Evolutionary conservation across 805 yeast species (phyloP).

Genomic region (Wickerhamomyces sydowiorum): DNA sequence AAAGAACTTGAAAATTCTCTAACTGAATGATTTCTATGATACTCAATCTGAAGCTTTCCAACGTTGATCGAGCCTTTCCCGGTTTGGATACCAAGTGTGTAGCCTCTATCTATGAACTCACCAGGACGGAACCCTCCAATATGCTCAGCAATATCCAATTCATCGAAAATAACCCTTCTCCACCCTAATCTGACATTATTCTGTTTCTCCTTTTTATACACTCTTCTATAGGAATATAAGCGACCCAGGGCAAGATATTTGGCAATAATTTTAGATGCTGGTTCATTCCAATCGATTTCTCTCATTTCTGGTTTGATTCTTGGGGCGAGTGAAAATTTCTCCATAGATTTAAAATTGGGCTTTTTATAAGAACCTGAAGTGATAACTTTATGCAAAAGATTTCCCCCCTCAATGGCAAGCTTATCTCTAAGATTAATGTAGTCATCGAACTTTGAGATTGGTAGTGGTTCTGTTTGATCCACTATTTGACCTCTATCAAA

Average conservation of each 20-base stretch:
- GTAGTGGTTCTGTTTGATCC: conserved; percentile 43
- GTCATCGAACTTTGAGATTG: conserved; percentile 39
- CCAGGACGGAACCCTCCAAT: too few species aligned
- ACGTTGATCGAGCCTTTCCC: conserved; percentile 35
- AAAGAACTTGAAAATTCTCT: conserved; percentile 36
- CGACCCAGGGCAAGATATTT: conserved; percentile 51
- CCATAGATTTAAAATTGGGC: conserved; percentile 17
- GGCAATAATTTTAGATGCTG: conserved; percentile 35
- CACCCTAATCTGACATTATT: conserved; percentile 23
- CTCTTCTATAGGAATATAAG: conserved; percentile 39
- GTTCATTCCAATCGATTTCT: conserved; percentile 41
- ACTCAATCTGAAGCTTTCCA: conserved; percentile 46
- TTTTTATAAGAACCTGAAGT: conserved; percentile 21
- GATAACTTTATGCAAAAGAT: conserved; percentile 43
- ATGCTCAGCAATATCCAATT: conserved; percentile 19
- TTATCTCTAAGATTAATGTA: conserved; percentile 37
- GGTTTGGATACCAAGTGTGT: conserved; percentile 35
- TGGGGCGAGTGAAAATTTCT: conserved; percentile 48
- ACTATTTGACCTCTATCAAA: conserved; percentile 79
- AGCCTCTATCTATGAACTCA: too few species aligned
- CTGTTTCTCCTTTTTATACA: conserved; percentile 26
- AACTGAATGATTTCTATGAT: conserved; percentile 41
- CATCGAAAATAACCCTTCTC: conserved; percentile 45
- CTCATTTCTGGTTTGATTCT: conserved; percentile 41
- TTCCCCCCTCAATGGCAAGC: conserved; percentile 60